Evolutionary conservation across 441 rosid genomes (phyloP).

Genomic region (Gossypium davidsonii): DNA sequence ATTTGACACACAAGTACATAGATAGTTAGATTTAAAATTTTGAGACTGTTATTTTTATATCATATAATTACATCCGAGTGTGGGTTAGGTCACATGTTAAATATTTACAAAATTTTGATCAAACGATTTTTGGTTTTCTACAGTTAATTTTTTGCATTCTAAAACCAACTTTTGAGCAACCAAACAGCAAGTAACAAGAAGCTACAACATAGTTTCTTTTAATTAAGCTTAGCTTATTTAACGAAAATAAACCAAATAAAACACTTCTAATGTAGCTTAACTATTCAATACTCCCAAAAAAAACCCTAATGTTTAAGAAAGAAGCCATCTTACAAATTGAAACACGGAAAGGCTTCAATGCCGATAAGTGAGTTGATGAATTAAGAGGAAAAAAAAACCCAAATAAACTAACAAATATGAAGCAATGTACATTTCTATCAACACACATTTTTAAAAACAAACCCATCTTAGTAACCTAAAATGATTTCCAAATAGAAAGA

Average conservation of each 20-base stretch:
- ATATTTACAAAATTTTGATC: neutral
- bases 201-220: neutral
- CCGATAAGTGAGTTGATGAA: neutral
- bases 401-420: neutral
- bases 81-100: neutral
- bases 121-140: neutral
- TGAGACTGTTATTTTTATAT: neutral
- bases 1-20: neutral
- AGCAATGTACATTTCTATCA: neutral
- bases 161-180: neutral
- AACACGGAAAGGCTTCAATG: conserved; percentile 2
- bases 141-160: neutral
- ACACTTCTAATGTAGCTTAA: neutral
- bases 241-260: neutral
- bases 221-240: neutral
- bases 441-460: neutral
- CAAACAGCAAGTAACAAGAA: neutral
- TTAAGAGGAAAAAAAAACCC: neutral
- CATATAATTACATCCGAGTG: neutral
- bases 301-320: neutral
- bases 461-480: neutral
- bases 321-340: neutral
- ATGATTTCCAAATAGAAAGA: neutral
- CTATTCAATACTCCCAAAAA: neutral
- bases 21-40: neutral